phyloP scores from a whole-genome alignment of 1,284 basidiomycete species.

The Megacollybia platyphylla region DNA sequence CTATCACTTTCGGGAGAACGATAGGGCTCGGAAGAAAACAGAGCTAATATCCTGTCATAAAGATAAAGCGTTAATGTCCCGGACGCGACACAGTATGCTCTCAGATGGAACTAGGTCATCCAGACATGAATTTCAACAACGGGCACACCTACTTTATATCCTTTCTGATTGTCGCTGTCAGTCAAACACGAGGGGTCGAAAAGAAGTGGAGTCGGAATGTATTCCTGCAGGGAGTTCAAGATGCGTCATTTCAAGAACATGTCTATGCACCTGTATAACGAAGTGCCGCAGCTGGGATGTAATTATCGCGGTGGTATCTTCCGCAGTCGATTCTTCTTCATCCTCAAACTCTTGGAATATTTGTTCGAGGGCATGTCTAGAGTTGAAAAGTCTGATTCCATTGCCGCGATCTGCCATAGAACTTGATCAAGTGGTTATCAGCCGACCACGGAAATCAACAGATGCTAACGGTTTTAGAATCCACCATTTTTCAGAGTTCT shows the following conservation, averaged over 20 bases:
- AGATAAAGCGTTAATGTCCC: slow-evolving; percentile 74
- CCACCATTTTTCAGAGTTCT: slow-evolving; percentile 59
- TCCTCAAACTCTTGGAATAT: slow-evolving; percentile 87
- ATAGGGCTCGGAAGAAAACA: slow-evolving; percentile 73
- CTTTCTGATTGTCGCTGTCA: slow-evolving; percentile 7
- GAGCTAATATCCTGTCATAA: slow-evolving; percentile 72
- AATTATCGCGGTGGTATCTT: slow-evolving; percentile 45
- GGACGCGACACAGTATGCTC: slow-evolving; percentile 84
- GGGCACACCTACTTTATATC: not conserved
- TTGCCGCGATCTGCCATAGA: slow-evolving; percentile 92
- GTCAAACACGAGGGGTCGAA: slow-evolving; percentile 46
- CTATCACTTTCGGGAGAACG: slow-evolving; percentile 20
- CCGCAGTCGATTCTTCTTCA: slow-evolving; percentile 17
- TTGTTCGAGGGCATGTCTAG: slow-evolving; percentile 53
- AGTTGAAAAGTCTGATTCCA: slow-evolving; percentile 88
- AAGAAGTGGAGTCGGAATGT: slow-evolving; percentile 66
- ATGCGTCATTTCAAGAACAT: slow-evolving; percentile 4
- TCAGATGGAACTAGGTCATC: slow-evolving; percentile 73
- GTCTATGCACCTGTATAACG: slow-evolving; percentile 72
- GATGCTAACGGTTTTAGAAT: slow-evolving; percentile 74
- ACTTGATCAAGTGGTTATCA: slow-evolving; percentile 4
- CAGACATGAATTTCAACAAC: slow-evolving; percentile 5
- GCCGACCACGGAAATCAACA: not conserved
- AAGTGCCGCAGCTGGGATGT: slow-evolving; percentile 91
- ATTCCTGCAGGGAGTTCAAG: slow-evolving; percentile 47